Evolutionary conservation across 345 rosid species (phyloP).

Genomic region (Iberis pinnata): DNA sequence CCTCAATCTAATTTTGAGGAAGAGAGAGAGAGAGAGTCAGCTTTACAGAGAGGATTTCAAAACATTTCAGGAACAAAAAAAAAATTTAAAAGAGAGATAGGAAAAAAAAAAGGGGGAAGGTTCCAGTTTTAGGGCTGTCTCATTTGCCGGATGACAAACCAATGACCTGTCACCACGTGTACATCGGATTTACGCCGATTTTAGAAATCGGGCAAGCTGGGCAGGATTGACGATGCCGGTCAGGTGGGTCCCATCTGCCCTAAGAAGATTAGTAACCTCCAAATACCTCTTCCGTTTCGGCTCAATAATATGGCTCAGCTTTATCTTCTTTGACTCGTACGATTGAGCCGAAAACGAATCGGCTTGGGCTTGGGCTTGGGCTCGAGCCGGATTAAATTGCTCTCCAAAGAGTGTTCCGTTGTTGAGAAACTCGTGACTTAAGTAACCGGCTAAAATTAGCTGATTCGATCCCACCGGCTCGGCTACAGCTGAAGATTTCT

Average conservation of each 20-base stretch:
- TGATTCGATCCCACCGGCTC: slow-evolving; percentile 36
- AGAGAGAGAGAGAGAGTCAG: slow-evolving; percentile 25
- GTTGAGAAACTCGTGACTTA: slow-evolving; percentile 74
- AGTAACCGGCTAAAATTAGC: slow-evolving; percentile 61
- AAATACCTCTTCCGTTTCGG: slow-evolving; percentile 44
- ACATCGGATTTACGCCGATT: slow-evolving; percentile 2
- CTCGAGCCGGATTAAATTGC: slow-evolving; percentile 38
- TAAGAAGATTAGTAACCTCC: slow-evolving; percentile 63
- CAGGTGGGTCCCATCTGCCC: slow-evolving; percentile 59
- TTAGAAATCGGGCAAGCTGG: slow-evolving; percentile 60
- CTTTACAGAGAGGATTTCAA: slow-evolving; percentile 25
- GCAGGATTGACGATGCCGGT: slow-evolving; percentile 76
- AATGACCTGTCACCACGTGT: slow-evolving; percentile 39
- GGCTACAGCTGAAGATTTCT: slow-evolving; percentile 13
- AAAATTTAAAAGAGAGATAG: too few species aligned
- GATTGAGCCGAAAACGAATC: slow-evolving; percentile 29
- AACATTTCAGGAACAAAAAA: too few species aligned
- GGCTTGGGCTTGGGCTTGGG: slow-evolving; percentile 34
- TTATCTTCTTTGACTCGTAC: slow-evolving; percentile 33
- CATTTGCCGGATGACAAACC: slow-evolving; percentile 21
- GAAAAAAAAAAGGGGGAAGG: slow-evolving; percentile 28
- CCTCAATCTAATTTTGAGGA: slow-evolving; percentile 21
- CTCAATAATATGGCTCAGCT: slow-evolving; percentile 17
- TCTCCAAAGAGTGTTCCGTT: slow-evolving; percentile 73
- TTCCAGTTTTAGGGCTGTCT: slow-evolving; percentile 7